Evolutionary conservation across 805 yeast genomes (phyloP), one percentile per base, ranked within the genome.

Genomic region (Sugiyamaella mastotermitis): DNA sequence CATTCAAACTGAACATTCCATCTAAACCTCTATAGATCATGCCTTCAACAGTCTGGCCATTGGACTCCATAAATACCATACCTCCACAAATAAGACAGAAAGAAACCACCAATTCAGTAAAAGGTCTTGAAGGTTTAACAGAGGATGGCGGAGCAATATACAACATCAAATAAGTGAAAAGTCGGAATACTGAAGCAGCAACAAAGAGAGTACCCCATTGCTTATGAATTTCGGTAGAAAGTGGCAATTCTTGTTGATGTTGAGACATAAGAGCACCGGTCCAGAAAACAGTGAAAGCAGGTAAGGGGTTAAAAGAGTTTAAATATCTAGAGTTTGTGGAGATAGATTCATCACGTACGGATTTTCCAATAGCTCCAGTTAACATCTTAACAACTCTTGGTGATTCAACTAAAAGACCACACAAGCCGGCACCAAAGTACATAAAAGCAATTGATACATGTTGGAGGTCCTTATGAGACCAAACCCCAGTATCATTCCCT

Each of bases 261-360:
- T 82, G 85, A 1, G 97, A 87, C 98, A 92, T 92, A 45, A 92
- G 69, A 10, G 81, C 71, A 20, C 98, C 98, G 1, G 97, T 92
- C 95, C 96, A 92, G 64, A 84, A 92, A 23, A 92, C 83, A 2
- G 94, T 86, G 48, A 92, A 74, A 1, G 84, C 78, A 3, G 97
- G 97, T 74, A 92, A 86, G 23, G 97, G 97, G 57, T 92, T 92
- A 47, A 94, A 88, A 1, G 94, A 80, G 58, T 82, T 66, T 47
- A 74, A 49, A 26, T 43, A 35, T 20, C 45, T 44, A 9, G 31
- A 42, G 13, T 48, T 47, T 8, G 36, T 24, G 28, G 35, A 28
- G 13, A 43, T 41, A 26, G 34, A 38, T 10, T 35, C 41, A 6
- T 41, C 34, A 5, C 40, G 41, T 22, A 42, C 46, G 14, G 18